Evolutionary conservation across 2,329 filamentous ascomycete genomes (phyloP).

Genomic region (Xylaria sp.): DNA sequence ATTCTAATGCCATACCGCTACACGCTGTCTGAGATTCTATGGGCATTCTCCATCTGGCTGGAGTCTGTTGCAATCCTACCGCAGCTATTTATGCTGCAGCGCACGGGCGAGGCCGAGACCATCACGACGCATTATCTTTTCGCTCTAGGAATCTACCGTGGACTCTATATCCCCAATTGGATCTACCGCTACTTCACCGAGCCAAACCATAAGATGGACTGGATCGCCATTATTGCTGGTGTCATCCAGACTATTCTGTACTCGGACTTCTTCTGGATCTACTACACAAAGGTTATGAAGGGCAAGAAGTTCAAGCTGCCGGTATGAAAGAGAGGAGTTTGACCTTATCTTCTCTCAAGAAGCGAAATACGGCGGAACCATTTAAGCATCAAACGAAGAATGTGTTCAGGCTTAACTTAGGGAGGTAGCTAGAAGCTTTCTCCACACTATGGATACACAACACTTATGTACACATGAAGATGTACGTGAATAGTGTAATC

Average conservation of each 20-base stretch:
- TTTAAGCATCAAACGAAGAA: not conserved
- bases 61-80: conserved; percentile 96
- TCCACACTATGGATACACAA: conserved; percentile 2
- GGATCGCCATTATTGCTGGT: conserved; percentile 88
- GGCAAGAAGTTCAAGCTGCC: conserved; percentile 89
- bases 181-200: conserved; percentile 89
- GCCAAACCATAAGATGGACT: conserved; percentile 77
- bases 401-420: conserved; percentile 9
- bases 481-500: conserved; percentile 3
- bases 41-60: conserved; percentile 98
- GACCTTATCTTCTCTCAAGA: not conserved
- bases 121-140: conserved; percentile 99
- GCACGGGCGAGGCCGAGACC: conserved; percentile 98
- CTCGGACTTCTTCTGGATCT: conserved; percentile 99
- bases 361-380: not conserved
- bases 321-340: conserved; percentile 63
- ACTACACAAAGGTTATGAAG: conserved; percentile 95
- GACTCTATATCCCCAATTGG: conserved; percentile 99
- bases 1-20: conserved; percentile 89
- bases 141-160: conserved; percentile 88
- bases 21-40: conserved; percentile 84
- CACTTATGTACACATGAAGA: not conserved
- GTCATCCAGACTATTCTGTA: conserved; percentile 95
- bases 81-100: conserved; percentile 97
- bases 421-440: conserved; percentile 3